Conservation (phyloP, 2,329 filamentous ascomycete species). For the Paramyrothecium sp. region DNA sequence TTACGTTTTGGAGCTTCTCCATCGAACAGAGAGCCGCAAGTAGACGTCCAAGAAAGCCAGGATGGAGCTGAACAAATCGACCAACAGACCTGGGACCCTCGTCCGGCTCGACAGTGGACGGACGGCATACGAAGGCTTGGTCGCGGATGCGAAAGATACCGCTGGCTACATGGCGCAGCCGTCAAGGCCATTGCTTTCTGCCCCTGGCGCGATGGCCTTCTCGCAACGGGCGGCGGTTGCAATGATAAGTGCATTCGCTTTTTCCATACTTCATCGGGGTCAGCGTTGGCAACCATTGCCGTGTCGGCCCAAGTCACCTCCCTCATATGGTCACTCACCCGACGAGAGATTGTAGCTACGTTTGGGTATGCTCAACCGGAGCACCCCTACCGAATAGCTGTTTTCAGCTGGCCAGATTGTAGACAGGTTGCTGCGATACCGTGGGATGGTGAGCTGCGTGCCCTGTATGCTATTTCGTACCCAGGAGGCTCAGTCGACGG, state of each 20-base stretch:
- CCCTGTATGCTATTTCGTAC: conserved; percentile 85
- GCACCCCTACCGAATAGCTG: conserved; percentile 83
- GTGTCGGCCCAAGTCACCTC: conserved; percentile 93
- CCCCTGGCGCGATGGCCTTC: conserved; percentile 82
- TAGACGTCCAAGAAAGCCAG: background rate
- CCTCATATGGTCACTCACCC: conserved; percentile 83
- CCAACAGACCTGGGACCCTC: background rate
- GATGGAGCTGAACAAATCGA: background rate
- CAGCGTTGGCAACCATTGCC: conserved; percentile 83
- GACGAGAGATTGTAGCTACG: conserved; percentile 85
- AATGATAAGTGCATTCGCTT: conserved; percentile 97
- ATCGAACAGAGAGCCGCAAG: background rate
- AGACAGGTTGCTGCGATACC: conserved; percentile 81
- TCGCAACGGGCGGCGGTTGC: conserved; percentile 89
- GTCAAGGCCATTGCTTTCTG: conserved; percentile 98
- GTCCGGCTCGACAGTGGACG: conserved; percentile 17
- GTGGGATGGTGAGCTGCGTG: conserved; percentile 76
- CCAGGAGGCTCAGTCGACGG: conserved; percentile 47
- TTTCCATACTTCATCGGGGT: conserved; percentile 82
- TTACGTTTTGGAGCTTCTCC: background rate
- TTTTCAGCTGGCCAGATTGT: conserved; percentile 94
- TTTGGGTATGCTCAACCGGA: conserved; percentile 93
- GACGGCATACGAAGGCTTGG: conserved; percentile 47
- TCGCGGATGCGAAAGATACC: conserved; percentile 62
- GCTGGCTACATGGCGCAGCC: conserved; percentile 78